Conservation (phyloP, 805 yeast species). For the Ogataea paraovalis region DNA sequence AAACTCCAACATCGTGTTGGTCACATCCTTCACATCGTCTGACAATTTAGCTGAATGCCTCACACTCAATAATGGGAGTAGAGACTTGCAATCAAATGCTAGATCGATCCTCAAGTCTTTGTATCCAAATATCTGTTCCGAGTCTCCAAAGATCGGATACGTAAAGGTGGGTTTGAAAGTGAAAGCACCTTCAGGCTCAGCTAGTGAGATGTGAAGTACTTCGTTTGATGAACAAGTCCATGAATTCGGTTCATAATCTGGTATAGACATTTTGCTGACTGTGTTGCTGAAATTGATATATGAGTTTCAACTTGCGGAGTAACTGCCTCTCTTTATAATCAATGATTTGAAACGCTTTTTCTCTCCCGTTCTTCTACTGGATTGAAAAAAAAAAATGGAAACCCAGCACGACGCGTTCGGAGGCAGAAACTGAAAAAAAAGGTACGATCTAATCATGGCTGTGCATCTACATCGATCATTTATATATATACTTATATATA, state of each 20-base stretch:
- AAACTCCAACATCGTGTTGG: conserved; percentile 47
- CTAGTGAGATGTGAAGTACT: conserved; percentile 55
- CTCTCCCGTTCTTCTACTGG: no score
- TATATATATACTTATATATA: no score
- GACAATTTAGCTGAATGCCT: conserved; percentile 50
- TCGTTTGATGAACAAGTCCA: conserved; percentile 79
- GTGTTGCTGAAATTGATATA: no score
- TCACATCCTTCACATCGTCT: conserved; percentile 58
- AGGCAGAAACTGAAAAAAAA: no score
- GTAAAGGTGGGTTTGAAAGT: conserved; percentile 78
- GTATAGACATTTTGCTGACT: conserved; percentile 10
- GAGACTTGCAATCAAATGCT: conserved; percentile 72
- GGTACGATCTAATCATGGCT: no score
- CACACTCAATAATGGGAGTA: conserved; percentile 67
- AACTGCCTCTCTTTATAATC: no score
- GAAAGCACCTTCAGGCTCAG: conserved; percentile 55
- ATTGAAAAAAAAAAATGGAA: not conserved
- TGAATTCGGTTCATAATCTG: conserved; percentile 30
- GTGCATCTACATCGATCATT: no score
- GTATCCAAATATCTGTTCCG: conserved; percentile 85
- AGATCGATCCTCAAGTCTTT: conserved; percentile 59
- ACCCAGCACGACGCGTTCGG: not conserved
- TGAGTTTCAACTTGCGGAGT: no score
- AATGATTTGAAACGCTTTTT: no score
- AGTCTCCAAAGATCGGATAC: conserved; percentile 90